Percentiles rank a stretch among this genome's conserved stretches.
Evolutionary conservation across 306 rosid genomes (phyloP).

Genomic region (Coriaria nepalensis): DNA sequence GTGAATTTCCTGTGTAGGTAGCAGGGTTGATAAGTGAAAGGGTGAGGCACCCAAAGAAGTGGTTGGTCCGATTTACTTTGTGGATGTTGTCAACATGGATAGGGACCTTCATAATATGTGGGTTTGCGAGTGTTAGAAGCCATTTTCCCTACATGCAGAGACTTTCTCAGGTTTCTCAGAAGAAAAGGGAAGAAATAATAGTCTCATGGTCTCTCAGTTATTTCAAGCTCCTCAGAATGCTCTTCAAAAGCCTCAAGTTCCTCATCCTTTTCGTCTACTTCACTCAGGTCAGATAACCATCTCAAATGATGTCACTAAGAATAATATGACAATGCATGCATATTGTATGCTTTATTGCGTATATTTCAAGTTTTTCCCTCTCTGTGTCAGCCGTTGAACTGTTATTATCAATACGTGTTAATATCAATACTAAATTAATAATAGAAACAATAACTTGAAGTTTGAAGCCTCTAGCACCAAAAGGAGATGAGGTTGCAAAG

Average conservation of each 20-base stretch:
- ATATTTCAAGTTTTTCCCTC: too few species aligned
- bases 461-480: too few species aligned
- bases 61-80: constrained; percentile 24
- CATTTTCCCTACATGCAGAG: constrained; percentile 37
- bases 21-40: constrained; percentile 31
- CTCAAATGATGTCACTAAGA: too few species aligned
- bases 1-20: constrained; percentile 18
- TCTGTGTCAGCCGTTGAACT: too few species aligned
- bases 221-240: constrained; percentile 26
- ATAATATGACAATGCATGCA: too few species aligned
- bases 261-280: constrained; percentile 44
- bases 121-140: constrained; percentile 19
- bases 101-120: constrained; percentile 45
- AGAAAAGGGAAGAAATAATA: constrained; percentile 32
- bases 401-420: too few species aligned
- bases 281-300: constrained; percentile 39
- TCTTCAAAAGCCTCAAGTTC: constrained; percentile 35
- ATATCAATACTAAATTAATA: too few species aligned
- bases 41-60: constrained; percentile 39
- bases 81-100: constrained; percentile 49
- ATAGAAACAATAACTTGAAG: too few species aligned
- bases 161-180: constrained; percentile 17
- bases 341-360: too few species aligned
- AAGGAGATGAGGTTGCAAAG: too few species aligned
- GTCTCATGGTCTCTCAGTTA: constrained; percentile 36